Evolutionary conservation across 2,329 filamentous ascomycete genomes (phyloP), one percentile per base, ranked within the genome.

Genomic region (Ploettnerulaceae sp.): DNA sequence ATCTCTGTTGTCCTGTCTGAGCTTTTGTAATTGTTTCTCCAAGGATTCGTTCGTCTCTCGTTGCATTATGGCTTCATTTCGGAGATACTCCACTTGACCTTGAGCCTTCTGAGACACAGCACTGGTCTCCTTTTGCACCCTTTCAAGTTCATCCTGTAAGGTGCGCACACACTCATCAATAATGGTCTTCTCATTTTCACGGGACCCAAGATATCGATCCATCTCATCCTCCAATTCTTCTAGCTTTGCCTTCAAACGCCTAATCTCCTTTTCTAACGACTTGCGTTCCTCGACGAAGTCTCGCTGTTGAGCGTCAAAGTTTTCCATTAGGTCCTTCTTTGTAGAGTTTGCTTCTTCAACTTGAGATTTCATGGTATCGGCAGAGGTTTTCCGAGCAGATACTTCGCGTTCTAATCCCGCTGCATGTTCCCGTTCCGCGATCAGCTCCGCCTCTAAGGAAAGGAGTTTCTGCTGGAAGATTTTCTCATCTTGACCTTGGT

Each of bases 201-300:
- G 79, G 31, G 86, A 89, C 58, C 89, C 88, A 32, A 88, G 76
- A 45, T 91, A 79, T 49, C 89, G 78, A 58, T 96, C 90, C 41
- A 97, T 79, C 61, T 95, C 90, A 59, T 96, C 90, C 66, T 98
- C 93, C 5, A 86, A 77, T 57, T 97, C 89, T 62, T 97, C 93
- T 0, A 93, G 72, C 42, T 83, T 85, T 44, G 82, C 74, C 61
- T 85, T 90, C 47, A 90, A 76, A 11, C 78, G 76, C 57, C 82
- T 84, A 47, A 93, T 82, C 63, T 97, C 90, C 12, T 79, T 74
- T 57, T 95, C 87, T 0, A 97, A 72, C 7, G 82, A 85, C 60
- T 86, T 88, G 29, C 93, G 81, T 66, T 97, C 91, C 39, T 83
- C 81, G 26, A 86, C 74, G 57, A 95, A 96, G 61, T 97, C 93